phyloP scores from a whole-genome alignment of 164 flowering plant species.

The Pachysandra terminalis region DNA sequence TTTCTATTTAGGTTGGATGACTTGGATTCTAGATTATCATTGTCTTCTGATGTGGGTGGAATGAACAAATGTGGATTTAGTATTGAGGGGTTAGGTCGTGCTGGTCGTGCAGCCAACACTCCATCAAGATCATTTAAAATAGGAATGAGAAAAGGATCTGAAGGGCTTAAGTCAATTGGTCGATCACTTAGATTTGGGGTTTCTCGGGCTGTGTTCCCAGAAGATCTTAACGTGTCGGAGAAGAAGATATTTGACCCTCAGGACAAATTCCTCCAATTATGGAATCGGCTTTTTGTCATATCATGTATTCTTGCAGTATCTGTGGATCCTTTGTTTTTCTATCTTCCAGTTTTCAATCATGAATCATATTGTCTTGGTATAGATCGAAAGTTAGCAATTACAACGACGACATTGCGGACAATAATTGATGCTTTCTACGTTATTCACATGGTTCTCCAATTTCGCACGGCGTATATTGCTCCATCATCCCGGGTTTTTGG shows the following conservation, averaged over 20 bases:
- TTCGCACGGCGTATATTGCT: slow-evolving; percentile 95
- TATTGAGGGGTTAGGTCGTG: slow-evolving; percentile 50
- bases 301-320: slow-evolving; percentile 89
- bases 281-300: slow-evolving; percentile 74
- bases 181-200: slow-evolving; percentile 82
- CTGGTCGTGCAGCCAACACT: slow-evolving; percentile 27
- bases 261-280: slow-evolving; percentile 68
- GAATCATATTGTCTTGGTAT: slow-evolving; percentile 55
- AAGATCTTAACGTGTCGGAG: slow-evolving; percentile 83
- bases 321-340: slow-evolving; percentile 90
- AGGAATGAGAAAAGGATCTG: slow-evolving; percentile 84
- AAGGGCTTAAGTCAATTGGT: slow-evolving; percentile 86
- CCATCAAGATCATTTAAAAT: slow-evolving; percentile 64
- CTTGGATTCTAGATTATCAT: slow-evolving; percentile 66
- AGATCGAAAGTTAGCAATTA: slow-evolving; percentile 61
- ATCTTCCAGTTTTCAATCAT: slow-evolving; percentile 65
- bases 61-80: slow-evolving; percentile 62
- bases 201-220: slow-evolving; percentile 77
- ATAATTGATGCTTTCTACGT: slow-evolving; percentile 77
- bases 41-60: slow-evolving; percentile 48
- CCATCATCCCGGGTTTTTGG: slow-evolving; percentile 99
- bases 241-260: slow-evolving; percentile 95
- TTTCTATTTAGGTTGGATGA: slow-evolving; percentile 69
- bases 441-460: slow-evolving; percentile 84
- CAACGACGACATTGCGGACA: slow-evolving; percentile 65